phyloP scores from a whole-genome alignment of 2,329 filamentous ascomycete genomes.

The Endoconidiophora polonica region DNA sequence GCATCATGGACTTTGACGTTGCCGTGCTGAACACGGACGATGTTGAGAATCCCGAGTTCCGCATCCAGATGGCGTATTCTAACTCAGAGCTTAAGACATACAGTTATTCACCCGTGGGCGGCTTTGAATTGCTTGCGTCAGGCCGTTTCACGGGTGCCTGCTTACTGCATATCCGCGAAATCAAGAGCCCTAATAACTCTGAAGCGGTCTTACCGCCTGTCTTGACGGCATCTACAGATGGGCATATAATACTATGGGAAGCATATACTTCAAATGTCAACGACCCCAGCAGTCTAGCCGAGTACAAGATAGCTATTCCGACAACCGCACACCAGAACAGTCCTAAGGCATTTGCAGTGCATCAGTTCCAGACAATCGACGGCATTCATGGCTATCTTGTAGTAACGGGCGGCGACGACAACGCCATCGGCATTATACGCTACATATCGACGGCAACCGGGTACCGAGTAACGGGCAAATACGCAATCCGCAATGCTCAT shows the following conservation, averaged over 20 bases:
- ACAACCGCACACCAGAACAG: conserved; percentile 59
- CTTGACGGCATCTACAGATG: conserved; percentile 67
- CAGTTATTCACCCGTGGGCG: conserved; percentile 24
- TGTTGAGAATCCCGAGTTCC: conserved; percentile 23
- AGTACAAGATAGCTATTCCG: conserved; percentile 19
- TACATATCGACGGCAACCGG: conserved; percentile 4
- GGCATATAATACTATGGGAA: conserved; percentile 48
- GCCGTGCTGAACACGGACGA: conserved; percentile 16
- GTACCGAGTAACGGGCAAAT: conserved; percentile 8
- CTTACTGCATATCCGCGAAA: conserved; percentile 46
- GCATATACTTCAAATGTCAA: conserved; percentile 7
- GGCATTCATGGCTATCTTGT: conserved; percentile 44
- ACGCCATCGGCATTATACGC: conserved; percentile 41
- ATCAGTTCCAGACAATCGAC: conserved; percentile 44
- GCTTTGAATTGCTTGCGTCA: conserved; percentile 33
- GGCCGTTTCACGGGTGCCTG: conserved; percentile 57
- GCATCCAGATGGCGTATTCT: conserved; percentile 61
- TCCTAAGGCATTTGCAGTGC: conserved; percentile 48
- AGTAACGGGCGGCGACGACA: conserved; percentile 76
- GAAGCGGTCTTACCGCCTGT: conserved; percentile 18
- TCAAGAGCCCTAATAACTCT: conserved; percentile 18
- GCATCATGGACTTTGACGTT: conserved; percentile 67
- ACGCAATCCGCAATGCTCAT: conserved; percentile 40
- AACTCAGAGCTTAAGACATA: conserved; percentile 62
- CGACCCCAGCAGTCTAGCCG: conserved; percentile 1